Base-by-base conservation (phyloP, 2,329 filamentous ascomycete genomes). In the Cercospora brassicicola region DNA sequence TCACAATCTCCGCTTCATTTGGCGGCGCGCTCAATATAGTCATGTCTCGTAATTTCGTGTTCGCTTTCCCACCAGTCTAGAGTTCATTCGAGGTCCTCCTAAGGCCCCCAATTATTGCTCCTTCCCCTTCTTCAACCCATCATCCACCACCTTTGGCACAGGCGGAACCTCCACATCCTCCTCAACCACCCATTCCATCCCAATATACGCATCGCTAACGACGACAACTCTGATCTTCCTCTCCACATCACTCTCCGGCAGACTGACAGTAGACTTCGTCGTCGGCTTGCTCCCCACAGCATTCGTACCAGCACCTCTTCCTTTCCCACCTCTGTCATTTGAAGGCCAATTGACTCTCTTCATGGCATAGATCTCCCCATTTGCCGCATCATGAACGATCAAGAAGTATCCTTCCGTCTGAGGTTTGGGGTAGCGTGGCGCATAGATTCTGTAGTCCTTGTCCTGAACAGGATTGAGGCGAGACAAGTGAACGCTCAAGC, bases 381-480 rank as follows among this genome's bases (percentile, higher is more conserved):
- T 86, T 0, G 82, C 82, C 2, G 86, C 75, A 73, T 91, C 88
- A 6, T 89, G 90, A 0, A 96, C 85, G 23, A 98, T 77, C 13
- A 95, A 87, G 79, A 99, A 98, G 87, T 90, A 98, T 0, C 94
- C 94, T 76, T 99, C 95, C 0, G 89, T 95, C 80, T 99, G 95
- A 15, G 93, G 89, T 80, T 99, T 99, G 0, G 94, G 94, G 81
- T 96, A 98, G 23, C 87, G 86, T 2, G 96, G 94, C 0, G 95
- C 93, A 74, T 90, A 97, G 77, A 97, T 91, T 69, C 90, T 87
- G 59, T 87, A 89, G 1, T 93, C 91, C 8, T 84, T 82, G 76
- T 90, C 86, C 11, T 83, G 82, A 3, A 90, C 79, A 0, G 86
- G 77, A 78, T 96, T 97, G 60, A 86, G 81, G 0, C 94, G 88